Percentiles rank a stretch among this genome's conserved stretches.
Evolutionary conservation across 495 filamentous ascomycete species (phyloP).

Genomic region (Penicilliopsis zonata): DNA sequence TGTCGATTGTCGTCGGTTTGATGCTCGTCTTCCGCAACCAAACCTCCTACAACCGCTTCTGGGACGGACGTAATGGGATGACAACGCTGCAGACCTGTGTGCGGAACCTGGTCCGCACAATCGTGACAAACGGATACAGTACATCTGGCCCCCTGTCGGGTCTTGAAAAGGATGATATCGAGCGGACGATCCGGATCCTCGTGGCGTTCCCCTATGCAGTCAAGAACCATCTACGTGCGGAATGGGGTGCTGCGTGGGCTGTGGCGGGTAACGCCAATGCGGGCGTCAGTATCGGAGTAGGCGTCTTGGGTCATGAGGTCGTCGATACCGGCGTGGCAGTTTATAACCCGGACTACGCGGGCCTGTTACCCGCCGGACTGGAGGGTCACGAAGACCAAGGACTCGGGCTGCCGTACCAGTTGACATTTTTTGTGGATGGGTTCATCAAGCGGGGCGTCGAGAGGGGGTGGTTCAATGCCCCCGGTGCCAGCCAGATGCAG

Average conservation of each 20-base stretch:
- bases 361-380: constrained; percentile 46
- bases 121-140: constrained; percentile 34
- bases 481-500: constrained; percentile 50
- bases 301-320: constrained; percentile 30
- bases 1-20: constrained; percentile 68
- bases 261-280: constrained; percentile 17
- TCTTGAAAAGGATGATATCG: constrained; percentile 46
- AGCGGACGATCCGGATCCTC: constrained; percentile 45
- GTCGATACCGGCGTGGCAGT: constrained; percentile 31
- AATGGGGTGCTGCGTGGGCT: constrained; percentile 50
- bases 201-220: constrained; percentile 64
- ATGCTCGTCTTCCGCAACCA: constrained; percentile 74
- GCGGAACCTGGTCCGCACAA: constrained; percentile 51
- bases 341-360: constrained; percentile 46
- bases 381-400: constrained; percentile 52
- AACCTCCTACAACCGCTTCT: constrained; percentile 61
- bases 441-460: constrained; percentile 54
- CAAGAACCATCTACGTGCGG: constrained; percentile 63
- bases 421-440: constrained; percentile 55
- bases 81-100: constrained; percentile 45
- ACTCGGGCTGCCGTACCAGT: constrained; percentile 50
- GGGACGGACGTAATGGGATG: constrained; percentile 53
- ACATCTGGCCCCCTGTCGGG: constrained; percentile 11
- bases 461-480: constrained; percentile 47
- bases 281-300: constrained; percentile 30